Evolutionary conservation across 2,329 filamentous ascomycete genomes (phyloP), one percentile per base, ranked within the genome.

Genomic region (Xylariales sp.): DNA sequence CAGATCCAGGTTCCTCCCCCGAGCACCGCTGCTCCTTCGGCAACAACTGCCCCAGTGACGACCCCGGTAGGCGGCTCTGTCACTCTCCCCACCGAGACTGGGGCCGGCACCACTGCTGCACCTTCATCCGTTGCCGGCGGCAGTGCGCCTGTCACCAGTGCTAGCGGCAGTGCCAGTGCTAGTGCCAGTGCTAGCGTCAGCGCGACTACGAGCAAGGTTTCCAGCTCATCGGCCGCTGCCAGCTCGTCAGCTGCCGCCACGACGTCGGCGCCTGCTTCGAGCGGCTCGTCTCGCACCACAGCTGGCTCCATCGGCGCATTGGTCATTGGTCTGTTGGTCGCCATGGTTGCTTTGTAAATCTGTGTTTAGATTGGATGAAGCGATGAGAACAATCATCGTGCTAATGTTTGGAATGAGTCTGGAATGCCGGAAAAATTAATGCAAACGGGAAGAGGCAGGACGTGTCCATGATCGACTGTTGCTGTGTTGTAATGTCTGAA

Each of bases 1-100:
- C 71, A 76, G 55, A 58, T 73, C 47, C 67, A 73, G 52, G 64
- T 67, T 5, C 68, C 65, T n/a, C 52, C 54, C 10, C 53, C 58
- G 2, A 52, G 50, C n/a, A 51, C 51, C 19, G n/a, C n/a, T n/a
- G 38, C 47, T 21, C 28, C 38, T 16, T 45, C 53, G 16, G 47
- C 44, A 12, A 37, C 49, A 11, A 49, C 49, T 18, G 48, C 48
- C 7, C 44, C 48, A 4, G 46, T 48, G n/a, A 51, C 48, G 9
- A 45, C 50, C 4, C 45, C 53, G 10, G 33, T 14, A n/a, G 15
- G 51, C 7, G 46, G 44, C 31, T 50, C 51, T 18, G 46, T 51
- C n/a, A 47, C 53, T 12, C 21, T 46, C 25, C 52, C 53, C 25
- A 49, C 29, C 19, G 28, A 39, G 14, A 38, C 42, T 9, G 38